Base-by-base conservation (phyloP, 2,329 filamentous ascomycete genomes). In the Xylaria sp. region DNA sequence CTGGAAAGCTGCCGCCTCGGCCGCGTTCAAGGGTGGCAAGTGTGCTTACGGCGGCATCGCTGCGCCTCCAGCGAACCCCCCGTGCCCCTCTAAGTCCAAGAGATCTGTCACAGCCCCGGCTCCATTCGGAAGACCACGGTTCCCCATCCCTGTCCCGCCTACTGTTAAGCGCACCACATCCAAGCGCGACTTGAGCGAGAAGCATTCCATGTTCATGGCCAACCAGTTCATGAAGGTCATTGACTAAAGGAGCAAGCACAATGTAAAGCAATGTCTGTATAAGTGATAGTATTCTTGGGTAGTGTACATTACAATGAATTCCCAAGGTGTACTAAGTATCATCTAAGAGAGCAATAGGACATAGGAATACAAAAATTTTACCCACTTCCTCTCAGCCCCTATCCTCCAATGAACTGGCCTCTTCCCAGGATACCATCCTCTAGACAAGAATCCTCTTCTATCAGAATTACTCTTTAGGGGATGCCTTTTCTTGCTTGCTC, bases 1-100 rank as follows among this genome's bases (percentile, higher is more conserved):
- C 19, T 85, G 82, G 82, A 79, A 79, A 69, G 75, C 77, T 5
- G 75, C 77, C 1, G 78, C 78, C 0, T 65, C 73, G 29, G 73
- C 76, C 1, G 77, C 77, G 1, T 80, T 79, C 63, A 74, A 76
- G 60, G 77, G 77, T 6, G 78, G 73, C 3, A 75, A 74, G 47
- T 80, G 78, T 52, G 78, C 75, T 13, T 71, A 73, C 25, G 78
- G 78, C 5, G 69, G 69, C 19, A 76, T 80, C 49, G 53, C 49
- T 8, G 25, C 31, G 47, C 61, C 35, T 40, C 63, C 35, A 23
- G 62, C 47, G 37, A 43, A 41, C 21, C 48, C 25, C 27, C 7
- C 41, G 10, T 47, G 15, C 37, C 35, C 37, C 25, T 55, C 27
- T 49, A 51, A 54, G 25, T 13, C 58, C 25, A 67, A 61, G 63